Evolutionary conservation across 495 filamentous ascomycete species (phyloP).

Genomic region (Penicillium simplicissimum): DNA sequence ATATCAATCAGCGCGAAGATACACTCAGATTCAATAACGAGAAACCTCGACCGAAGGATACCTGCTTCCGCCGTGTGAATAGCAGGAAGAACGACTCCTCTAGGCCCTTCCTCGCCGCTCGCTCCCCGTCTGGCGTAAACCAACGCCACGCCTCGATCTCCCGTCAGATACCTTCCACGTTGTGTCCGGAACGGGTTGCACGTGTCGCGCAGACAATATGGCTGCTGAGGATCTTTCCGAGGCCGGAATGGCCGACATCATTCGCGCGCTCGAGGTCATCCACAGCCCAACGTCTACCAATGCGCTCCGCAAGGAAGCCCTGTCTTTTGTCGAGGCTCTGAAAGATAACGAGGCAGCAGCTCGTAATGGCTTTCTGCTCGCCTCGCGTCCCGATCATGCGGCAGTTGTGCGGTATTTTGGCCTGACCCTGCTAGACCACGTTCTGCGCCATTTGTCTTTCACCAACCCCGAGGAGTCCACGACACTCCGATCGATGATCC

Average conservation of each 20-base stretch:
- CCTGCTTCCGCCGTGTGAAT: not conserved
- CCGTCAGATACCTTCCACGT: not conserved
- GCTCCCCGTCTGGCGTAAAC: not conserved
- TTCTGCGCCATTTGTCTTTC: conserved; percentile 78
- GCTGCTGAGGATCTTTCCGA: conserved; percentile 44
- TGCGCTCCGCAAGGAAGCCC: conserved; percentile 78
- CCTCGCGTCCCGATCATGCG: conserved; percentile 67
- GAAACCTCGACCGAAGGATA: conserved; percentile 7
- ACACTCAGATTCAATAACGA: conserved; percentile 1
- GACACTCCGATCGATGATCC: conserved; percentile 68
- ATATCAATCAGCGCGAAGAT: conserved; percentile 12
- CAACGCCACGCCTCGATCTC: not conserved
- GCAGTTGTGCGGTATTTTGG: conserved; percentile 90
- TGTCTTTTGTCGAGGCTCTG: conserved; percentile 77
- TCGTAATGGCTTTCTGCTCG: conserved; percentile 81
- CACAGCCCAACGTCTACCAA: conserved; percentile 83
- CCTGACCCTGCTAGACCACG: conserved; percentile 84
- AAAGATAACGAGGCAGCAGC: conserved; percentile 78
- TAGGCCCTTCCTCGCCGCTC: not conserved
- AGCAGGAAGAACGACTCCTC: not conserved
- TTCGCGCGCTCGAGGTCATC: conserved; percentile 80
- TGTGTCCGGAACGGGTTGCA: not conserved
- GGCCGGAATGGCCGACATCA: conserved; percentile 57
- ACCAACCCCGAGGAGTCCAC: conserved; percentile 61
- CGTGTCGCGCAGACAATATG: conserved; percentile 31